Conservation (phyloP, 2,329 filamentous ascomycete genomes). For the Penicillium sp. region DNA sequence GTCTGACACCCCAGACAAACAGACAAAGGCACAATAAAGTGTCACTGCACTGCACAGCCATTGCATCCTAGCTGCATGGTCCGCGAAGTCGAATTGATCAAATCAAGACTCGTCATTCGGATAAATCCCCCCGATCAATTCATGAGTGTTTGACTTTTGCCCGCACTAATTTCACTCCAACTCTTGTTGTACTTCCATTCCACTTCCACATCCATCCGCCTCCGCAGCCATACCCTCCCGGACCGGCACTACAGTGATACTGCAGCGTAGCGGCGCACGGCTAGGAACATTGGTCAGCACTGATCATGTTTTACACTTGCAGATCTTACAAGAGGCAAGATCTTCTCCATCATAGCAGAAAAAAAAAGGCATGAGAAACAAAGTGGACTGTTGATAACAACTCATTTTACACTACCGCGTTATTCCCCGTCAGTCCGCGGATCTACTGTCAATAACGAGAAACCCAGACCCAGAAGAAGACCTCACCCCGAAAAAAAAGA, state of each 20-base stretch:
- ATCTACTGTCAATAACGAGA: background rate
- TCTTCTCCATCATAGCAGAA: background rate
- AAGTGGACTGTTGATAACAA: background rate
- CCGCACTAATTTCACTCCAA: too few relatives aligned
- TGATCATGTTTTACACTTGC: background rate
- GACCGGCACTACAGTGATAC: background rate
- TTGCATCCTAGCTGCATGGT: constrained; percentile 25
- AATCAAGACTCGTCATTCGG: constrained; percentile 1
- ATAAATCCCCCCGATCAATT: background rate
- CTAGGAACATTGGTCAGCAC: background rate
- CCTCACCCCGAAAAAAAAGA: too few relatives aligned
- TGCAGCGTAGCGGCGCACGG: background rate
- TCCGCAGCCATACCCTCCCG: background rate
- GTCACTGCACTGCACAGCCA: constrained; percentile 14
- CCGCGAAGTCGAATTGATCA: constrained; percentile 6
- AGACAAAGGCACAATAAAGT: background rate
- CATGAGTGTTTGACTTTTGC: background rate
- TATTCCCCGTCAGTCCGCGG: background rate
- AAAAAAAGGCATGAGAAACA: background rate
- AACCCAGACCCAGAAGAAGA: background rate
- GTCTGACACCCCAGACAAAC: background rate
- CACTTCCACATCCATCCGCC: background rate
- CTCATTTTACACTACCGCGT: background rate
- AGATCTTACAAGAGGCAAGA: background rate
- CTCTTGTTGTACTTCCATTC: background rate